Evolutionary conservation across 139 green algal species (phyloP).

Genomic region (Yamagishiella unicocca): DNA sequence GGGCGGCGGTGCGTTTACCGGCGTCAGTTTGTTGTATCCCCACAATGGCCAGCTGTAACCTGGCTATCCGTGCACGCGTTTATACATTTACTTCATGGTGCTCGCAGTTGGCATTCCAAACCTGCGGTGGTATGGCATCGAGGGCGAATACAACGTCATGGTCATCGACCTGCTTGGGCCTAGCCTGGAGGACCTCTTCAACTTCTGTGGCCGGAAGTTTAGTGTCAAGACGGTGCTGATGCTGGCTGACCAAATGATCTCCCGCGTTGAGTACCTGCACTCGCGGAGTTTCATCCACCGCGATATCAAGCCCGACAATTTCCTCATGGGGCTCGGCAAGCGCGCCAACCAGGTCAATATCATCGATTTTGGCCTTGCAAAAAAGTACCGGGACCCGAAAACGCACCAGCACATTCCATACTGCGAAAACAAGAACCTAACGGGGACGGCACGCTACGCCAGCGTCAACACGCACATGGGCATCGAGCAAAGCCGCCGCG

Average conservation of each 20-base stretch:
- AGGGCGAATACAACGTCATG: constrained; percentile 99
- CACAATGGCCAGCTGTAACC: too few relatives aligned
- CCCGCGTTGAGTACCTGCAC: constrained; percentile 97
- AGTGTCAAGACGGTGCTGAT: constrained; percentile 98
- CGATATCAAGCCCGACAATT: constrained; percentile 99
- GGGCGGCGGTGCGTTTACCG: constrained; percentile 80
- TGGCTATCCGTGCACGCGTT: too few relatives aligned
- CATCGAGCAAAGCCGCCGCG: constrained; percentile 94
- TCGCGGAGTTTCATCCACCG: constrained; percentile 98
- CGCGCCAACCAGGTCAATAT: constrained; percentile 97
- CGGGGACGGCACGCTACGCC: constrained; percentile 97
- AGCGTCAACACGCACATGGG: constrained; percentile 99
- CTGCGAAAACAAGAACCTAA: constrained; percentile 99
- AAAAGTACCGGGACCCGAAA: constrained; percentile 99
- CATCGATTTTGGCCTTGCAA: constrained; percentile 97
- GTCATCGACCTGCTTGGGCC: constrained; percentile 98
- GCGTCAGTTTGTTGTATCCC: too few relatives aligned
- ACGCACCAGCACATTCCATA: constrained; percentile 99
- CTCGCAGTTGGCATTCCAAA: constrained; percentile 96
- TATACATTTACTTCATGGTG: background rate
- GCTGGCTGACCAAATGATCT: constrained; percentile 98
- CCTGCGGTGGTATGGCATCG: constrained; percentile 97
- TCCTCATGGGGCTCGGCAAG: constrained; percentile 98
- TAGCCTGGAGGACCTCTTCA: constrained; percentile 98
- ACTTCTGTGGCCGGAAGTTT: constrained; percentile 99